Percentiles rank a stretch among this genome's conserved stretches.
Evolutionary conservation across 2,329 filamentous ascomycete species (phyloP).

Genomic region (Rutstroemia sp.): DNA sequence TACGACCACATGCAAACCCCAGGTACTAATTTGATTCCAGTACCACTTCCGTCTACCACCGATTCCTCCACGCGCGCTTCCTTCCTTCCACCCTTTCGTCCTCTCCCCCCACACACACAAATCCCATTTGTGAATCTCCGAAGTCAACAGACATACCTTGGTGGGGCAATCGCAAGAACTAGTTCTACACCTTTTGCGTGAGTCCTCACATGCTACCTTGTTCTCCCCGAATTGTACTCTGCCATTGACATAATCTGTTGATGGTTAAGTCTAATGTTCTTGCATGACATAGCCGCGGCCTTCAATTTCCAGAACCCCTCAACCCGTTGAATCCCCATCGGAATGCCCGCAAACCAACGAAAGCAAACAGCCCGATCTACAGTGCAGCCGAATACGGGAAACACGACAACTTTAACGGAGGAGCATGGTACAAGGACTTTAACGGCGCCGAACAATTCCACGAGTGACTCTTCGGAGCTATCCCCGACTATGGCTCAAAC

Average conservation of each 20-base stretch:
- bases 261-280: background rate
- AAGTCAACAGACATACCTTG: slow-evolving; percentile 23
- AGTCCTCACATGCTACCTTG: slow-evolving; percentile 1
- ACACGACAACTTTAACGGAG: slow-evolving; percentile 55
- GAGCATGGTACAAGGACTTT: slow-evolving; percentile 66
- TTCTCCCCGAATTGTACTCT: background rate
- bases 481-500: slow-evolving; percentile 37
- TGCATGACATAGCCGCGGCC: background rate
- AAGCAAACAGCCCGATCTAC: slow-evolving; percentile 42
- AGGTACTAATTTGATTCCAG: no score
- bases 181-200: slow-evolving; percentile 7
- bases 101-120: slow-evolving; percentile 2
- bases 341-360: slow-evolving; percentile 47
- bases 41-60: background rate
- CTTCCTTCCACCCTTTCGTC: background rate
- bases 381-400: slow-evolving; percentile 43
- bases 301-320: slow-evolving; percentile 1
- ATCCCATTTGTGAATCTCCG: slow-evolving; percentile 9
- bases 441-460: slow-evolving; percentile 50
- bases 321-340: slow-evolving; percentile 17
- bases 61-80: background rate
- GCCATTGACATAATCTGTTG: slow-evolving; percentile 2
- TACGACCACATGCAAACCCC: background rate
- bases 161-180: slow-evolving; percentile 24
- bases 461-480: slow-evolving; percentile 45